A percentile compares a stretch with the other conserved stretches of the same genome.
Evolutionary conservation across 345 rosid genomes (phyloP).

Genomic region (Hypericum perforatum): DNA sequence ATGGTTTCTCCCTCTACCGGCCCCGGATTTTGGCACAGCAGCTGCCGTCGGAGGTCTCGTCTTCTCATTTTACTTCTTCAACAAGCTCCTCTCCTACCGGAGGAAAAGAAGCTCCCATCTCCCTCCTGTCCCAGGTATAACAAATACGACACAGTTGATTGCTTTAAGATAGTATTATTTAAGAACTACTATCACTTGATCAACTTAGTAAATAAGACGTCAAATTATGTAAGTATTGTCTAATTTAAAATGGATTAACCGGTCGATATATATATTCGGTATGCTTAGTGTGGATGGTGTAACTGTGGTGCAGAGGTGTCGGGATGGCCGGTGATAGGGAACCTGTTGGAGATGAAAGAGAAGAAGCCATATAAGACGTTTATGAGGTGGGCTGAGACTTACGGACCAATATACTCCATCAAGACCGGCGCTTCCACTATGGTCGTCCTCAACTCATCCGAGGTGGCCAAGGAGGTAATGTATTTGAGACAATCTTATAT

Average conservation of each 20-base stretch:
- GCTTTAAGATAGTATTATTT: no score
- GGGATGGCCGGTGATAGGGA: conserved; percentile 72
- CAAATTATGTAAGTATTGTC: no score
- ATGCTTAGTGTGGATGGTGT: not conserved
- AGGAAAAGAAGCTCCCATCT: conserved; percentile 29
- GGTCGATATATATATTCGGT: no score
- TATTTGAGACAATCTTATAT: no score
- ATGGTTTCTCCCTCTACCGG: conserved; percentile 4
- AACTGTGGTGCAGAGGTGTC: conserved; percentile 54
- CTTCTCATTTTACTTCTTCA: conserved; percentile 24
- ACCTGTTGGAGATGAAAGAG: conserved; percentile 74
- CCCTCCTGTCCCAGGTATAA: conserved; percentile 52
- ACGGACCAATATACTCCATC: conserved; percentile 78
- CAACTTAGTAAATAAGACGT: no score
- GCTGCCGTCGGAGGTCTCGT: conserved; percentile 33
- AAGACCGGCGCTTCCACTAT: conserved; percentile 55
- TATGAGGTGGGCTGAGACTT: conserved; percentile 61
- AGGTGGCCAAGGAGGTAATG: conserved; percentile 67
- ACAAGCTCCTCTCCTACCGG: conserved; percentile 17
- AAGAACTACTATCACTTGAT: no score
- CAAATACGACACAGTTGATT: no score
- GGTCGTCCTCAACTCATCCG: conserved; percentile 55
- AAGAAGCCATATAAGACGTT: conserved; percentile 86
- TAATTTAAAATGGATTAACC: no score
- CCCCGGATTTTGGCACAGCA: conserved; percentile 28